phyloP scores from a whole-genome alignment of 106 monocot genomes.

The Allium sativum region DNA sequence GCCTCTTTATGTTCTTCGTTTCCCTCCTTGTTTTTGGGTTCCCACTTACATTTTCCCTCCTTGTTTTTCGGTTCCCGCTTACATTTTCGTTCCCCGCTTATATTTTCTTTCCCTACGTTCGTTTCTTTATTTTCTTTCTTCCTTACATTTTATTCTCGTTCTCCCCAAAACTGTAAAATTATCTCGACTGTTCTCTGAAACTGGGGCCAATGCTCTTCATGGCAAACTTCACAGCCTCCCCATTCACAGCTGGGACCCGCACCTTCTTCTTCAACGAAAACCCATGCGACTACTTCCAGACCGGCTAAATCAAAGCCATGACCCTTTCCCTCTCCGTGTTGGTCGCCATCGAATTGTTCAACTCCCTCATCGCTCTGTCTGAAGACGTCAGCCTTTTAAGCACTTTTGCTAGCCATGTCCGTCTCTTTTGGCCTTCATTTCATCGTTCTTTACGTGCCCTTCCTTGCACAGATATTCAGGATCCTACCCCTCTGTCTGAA shows the following conservation, averaged over 20 bases:
- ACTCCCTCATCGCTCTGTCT: conserved; percentile 68
- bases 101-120: too few species aligned
- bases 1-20: too few species aligned
- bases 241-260: conserved; percentile 46
- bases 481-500: conserved; percentile 58
- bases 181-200: too few species aligned
- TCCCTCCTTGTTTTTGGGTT: too few species aligned
- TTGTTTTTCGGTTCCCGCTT: too few species aligned
- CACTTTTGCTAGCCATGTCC: conserved; percentile 58
- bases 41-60: too few species aligned
- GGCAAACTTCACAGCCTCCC: conserved; percentile 42
- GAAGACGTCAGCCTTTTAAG: conserved; percentile 65
- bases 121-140: too few species aligned
- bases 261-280: conserved; percentile 42
- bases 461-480: conserved; percentile 53
- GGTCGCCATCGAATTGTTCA: conserved; percentile 84
- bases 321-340: conserved; percentile 72
- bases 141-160: too few species aligned
- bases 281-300: conserved; percentile 74
- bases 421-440: conserved; percentile 66
- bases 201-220: too few species aligned
- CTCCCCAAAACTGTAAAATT: too few species aligned
- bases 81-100: too few species aligned
- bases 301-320: conserved; percentile 65
- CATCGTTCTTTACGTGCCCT: conserved; percentile 56